Evolutionary conservation across 495 filamentous ascomycete species (phyloP), one percentile per base, ranked within the genome.

Genomic region (Neurospora discreta): DNA sequence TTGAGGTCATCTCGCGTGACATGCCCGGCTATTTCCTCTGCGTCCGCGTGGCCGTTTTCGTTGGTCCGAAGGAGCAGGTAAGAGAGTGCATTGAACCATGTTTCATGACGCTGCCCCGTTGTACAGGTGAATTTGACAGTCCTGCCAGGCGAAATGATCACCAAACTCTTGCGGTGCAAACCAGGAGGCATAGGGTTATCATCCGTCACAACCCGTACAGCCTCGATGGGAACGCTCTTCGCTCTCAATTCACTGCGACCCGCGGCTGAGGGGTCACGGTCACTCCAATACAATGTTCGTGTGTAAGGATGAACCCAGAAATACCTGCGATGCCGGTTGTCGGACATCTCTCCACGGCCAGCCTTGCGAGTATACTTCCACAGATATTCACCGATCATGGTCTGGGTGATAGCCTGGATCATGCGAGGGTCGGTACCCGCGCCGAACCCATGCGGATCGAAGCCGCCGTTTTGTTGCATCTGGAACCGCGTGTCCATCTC

Each of bases 281-380:
- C 93, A 78, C 93, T 96, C 95, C 95, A 99, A 84, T 99, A 99
- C 71, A 99, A 80, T 0, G 95, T 98, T 39, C 94, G 89, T 5
- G 96, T 99, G 80, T 99, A 99, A 0, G 95, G 95, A 80, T 99
- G 95, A 26, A 99, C 92, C 95, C 95, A 99, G 88, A 99, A 99
- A 84, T 97, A 99, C 38, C 95, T 90, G 41, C 92, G 89, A 79
- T 99, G 95, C 60, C 95, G 86, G 42, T 93, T 97, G 71, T 88
- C 89, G 5, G 95, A 98, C 82, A 97, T 89, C 68, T 93, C 90
- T 70, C 88, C 90, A 5, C 94, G 90, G 20, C 94, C 94, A 72
- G 94, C 86, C 81, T 92, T 96, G 73, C 96, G 90, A 1, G 95
- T 98, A 81, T 99, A 99, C 78, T 99, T 99, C 95, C 95, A 99